These are phyloP conservation scores for Licmophora abbreviata DNA, from an alignment of 108 stramenopile genomes.

Conservation along the genomic window DNA sequence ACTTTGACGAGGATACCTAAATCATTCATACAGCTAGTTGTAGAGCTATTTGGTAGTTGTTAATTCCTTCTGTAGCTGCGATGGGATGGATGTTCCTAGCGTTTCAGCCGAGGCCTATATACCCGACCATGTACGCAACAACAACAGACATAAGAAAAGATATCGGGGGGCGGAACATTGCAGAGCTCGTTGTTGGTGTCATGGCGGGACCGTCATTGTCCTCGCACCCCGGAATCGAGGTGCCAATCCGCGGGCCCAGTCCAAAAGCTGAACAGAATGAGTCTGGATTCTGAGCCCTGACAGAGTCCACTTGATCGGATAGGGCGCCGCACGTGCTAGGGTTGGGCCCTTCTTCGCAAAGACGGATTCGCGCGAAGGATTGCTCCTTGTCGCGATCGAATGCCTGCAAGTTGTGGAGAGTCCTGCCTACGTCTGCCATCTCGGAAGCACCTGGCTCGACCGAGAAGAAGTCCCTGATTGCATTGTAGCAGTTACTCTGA, in stretches of 20 bases:
- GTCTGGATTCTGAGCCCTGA: conserved; percentile 2
- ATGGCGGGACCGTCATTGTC: too few species aligned
- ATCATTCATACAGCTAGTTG: too few species aligned
- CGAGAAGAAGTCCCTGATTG: conserved; percentile 18
- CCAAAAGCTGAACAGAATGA: conserved; percentile 8
- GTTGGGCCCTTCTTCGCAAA: conserved; percentile 11
- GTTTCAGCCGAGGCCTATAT: too few species aligned
- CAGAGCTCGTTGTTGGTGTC: too few species aligned
- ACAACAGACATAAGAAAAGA: too few species aligned
- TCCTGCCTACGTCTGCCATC: conserved; percentile 18
- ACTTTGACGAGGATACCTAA: too few species aligned
- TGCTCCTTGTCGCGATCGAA: conserved; percentile 12
- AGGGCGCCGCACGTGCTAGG: neutral
- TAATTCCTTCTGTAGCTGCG: too few species aligned
- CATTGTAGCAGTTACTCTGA: conserved; percentile 20
- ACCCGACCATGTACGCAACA: too few species aligned
- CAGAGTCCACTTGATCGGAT: neutral
- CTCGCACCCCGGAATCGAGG: conserved; percentile 1
- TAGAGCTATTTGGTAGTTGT: too few species aligned
- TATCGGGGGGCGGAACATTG: too few species aligned
- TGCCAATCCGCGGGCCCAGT: conserved; percentile 1
- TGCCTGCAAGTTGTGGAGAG: conserved; percentile 5
- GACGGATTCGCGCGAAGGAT: conserved; percentile 12
- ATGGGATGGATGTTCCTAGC: too few species aligned
- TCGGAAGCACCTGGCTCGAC: conserved; percentile 12